These are phyloP conservation scores for Aphanocladium album DNA, from an alignment of 2,329 filamentous ascomycete species.

Conservation along the genomic window DNA sequence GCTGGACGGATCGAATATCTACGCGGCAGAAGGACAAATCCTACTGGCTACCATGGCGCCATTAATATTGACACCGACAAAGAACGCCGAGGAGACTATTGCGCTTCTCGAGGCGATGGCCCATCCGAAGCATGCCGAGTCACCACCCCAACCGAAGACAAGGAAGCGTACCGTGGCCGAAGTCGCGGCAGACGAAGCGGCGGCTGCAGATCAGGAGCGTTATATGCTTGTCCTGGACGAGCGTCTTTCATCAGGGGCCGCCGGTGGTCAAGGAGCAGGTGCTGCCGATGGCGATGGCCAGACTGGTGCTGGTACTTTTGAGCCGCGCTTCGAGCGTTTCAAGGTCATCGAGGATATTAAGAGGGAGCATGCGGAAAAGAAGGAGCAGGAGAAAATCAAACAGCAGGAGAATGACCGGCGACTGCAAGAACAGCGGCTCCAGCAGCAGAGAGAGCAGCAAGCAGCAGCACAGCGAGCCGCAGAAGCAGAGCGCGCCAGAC, in stretches of 20 bases:
- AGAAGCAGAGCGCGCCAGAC: constrained; percentile 37
- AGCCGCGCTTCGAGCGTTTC: constrained; percentile 83
- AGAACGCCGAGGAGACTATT: constrained; percentile 63
- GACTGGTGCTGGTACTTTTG: constrained; percentile 67
- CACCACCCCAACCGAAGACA: constrained; percentile 78
- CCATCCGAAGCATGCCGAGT: constrained; percentile 71
- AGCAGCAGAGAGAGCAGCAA: constrained; percentile 42
- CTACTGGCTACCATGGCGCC: constrained; percentile 68
- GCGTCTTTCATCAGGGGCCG: constrained; percentile 58
- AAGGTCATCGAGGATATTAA: constrained; percentile 87
- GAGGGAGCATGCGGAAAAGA: constrained; percentile 68
- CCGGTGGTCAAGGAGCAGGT: constrained; percentile 51
- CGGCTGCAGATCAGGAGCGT: constrained; percentile 81
- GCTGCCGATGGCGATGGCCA: constrained; percentile 68
- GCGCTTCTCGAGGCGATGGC: constrained; percentile 64
- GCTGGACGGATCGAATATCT: constrained; percentile 67
- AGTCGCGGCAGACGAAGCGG: constrained; percentile 88
- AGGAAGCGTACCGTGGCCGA: constrained; percentile 93
- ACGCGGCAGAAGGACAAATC: constrained; percentile 71
- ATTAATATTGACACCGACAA: constrained; percentile 72
- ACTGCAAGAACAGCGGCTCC: constrained; percentile 41
- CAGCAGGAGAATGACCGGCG: constrained; percentile 56
- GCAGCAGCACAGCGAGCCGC: constrained; percentile 40
- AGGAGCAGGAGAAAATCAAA: constrained; percentile 68
- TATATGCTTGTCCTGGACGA: constrained; percentile 94